These are phyloP conservation scores for Fusarium incarnatum DNA, from an alignment of 2,329 filamentous ascomycete species.

Conservation along the genomic window DNA sequence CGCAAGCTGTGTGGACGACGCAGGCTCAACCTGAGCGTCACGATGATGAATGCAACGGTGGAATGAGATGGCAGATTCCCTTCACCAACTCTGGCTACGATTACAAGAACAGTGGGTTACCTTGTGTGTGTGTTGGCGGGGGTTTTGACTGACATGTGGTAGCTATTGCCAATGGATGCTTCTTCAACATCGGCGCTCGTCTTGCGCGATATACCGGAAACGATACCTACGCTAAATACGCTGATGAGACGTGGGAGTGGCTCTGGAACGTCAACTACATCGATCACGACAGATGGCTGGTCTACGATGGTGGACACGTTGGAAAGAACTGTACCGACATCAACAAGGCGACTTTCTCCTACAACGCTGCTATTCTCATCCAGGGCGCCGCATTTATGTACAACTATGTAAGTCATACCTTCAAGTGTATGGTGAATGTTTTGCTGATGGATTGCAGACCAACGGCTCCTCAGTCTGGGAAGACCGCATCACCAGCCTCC, in stretches of 20 bases:
- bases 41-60: constrained; percentile 72
- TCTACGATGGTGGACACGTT: constrained; percentile 73
- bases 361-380: constrained; percentile 71
- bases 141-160: not conserved
- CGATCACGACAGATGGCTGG: constrained; percentile 67
- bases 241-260: constrained; percentile 73
- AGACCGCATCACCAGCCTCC: constrained; percentile 64
- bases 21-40: constrained; percentile 72
- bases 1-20: constrained; percentile 76
- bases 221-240: constrained; percentile 71
- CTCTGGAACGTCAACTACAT: constrained; percentile 66
- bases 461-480: constrained; percentile 67
- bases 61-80: constrained; percentile 82
- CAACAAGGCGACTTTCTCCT: constrained; percentile 74
- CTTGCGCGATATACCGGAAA: constrained; percentile 78
- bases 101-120: constrained; percentile 72
- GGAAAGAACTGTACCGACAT: constrained; percentile 69
- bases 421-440: too few species aligned
- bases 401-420: constrained; percentile 64
- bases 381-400: constrained; percentile 77
- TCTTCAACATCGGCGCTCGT: constrained; percentile 74
- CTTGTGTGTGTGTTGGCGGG: not conserved
- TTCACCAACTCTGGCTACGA: constrained; percentile 79
- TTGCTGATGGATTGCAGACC: constrained; percentile 32
- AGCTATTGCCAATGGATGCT: constrained; percentile 71